phyloP scores from a whole-genome alignment of 1,284 basidiomycete species.

The Boletus mariae region DNA sequence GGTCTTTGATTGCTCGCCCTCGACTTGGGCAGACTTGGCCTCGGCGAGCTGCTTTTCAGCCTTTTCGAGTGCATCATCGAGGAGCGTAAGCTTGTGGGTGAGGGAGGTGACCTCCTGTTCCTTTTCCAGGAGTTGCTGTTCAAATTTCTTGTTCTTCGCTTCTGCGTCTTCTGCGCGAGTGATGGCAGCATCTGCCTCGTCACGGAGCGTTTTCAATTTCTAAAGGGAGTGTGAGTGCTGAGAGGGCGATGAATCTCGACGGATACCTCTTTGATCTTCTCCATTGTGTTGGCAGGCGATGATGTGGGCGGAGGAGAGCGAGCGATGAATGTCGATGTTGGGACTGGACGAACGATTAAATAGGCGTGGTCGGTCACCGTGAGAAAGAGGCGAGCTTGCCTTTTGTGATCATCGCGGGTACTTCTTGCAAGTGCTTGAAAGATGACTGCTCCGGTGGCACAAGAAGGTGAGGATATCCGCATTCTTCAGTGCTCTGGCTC shows the following conservation, averaged over 20 bases:
- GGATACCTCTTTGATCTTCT: slow-evolving; percentile 69
- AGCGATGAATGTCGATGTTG: slow-evolving; percentile 3
- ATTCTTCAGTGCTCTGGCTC: not conserved
- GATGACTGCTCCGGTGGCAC: slow-evolving; percentile 67
- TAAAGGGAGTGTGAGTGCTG: slow-evolving; percentile 27
- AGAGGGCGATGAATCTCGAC: not conserved
- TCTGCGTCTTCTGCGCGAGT: slow-evolving; percentile 84
- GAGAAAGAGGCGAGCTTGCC: slow-evolving; percentile 28
- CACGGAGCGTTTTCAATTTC: slow-evolving; percentile 73
- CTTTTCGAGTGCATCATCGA: slow-evolving; percentile 77
- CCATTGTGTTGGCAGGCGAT: slow-evolving; percentile 45
- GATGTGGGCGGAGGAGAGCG: slow-evolving; percentile 7
- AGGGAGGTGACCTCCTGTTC: slow-evolving; percentile 91
- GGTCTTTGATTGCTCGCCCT: slow-evolving; percentile 72
- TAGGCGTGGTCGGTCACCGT: slow-evolving; percentile 16
- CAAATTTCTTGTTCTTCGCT: slow-evolving; percentile 77
- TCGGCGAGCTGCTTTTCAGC: slow-evolving; percentile 71
- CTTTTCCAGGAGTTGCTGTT: slow-evolving; percentile 78
- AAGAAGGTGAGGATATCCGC: slow-evolving; percentile 55
- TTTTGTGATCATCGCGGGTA: slow-evolving; percentile 32
- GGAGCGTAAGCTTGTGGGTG: slow-evolving; percentile 67
- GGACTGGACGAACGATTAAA: slow-evolving; percentile 23
- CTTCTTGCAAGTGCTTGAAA: not conserved
- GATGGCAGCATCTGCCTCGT: slow-evolving; percentile 83
- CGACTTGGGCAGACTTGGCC: slow-evolving; percentile 67